Evolutionary conservation across 345 rosid genomes (phyloP).

Genomic region (Citrus maxima): DNA sequence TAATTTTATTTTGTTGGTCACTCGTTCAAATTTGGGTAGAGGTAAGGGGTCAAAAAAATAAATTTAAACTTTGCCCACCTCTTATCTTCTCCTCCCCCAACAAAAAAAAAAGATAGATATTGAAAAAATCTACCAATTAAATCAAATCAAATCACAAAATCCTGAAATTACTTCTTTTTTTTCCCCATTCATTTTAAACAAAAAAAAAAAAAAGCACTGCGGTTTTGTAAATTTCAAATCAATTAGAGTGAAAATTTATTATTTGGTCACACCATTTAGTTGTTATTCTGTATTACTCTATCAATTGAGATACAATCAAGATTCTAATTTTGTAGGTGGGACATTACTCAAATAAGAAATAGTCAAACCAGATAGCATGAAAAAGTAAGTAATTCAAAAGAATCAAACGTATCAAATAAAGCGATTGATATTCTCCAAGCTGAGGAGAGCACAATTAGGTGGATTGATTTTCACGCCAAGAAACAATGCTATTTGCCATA

Average conservation of each 20-base stretch:
- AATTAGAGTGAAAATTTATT: too few species aligned
- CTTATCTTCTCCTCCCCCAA: too few species aligned
- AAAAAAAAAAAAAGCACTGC: not conserved
- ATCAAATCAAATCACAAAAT: too few species aligned
- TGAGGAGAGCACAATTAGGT: not conserved
- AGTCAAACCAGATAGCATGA: not conserved
- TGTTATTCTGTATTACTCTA: too few species aligned
- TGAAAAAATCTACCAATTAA: accelerated
- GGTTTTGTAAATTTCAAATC: not conserved
- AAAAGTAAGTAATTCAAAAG: not conserved
- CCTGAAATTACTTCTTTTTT: too few species aligned
- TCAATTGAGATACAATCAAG: not conserved
- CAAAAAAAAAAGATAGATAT: too few species aligned
- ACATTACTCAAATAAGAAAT: not conserved
- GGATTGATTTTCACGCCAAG: not conserved
- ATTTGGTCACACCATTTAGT: not conserved
- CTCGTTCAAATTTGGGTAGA: accelerated
- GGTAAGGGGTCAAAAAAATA: too few species aligned
- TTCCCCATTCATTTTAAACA: too few species aligned
- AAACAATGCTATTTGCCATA: not conserved
- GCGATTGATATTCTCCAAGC: not conserved
- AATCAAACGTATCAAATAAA: not conserved
- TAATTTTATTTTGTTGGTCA: accelerated
- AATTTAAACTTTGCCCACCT: too few species aligned
- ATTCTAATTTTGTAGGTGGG: not conserved